phyloP scores from a whole-genome alignment of 371 early-diverging fungal genomes.

The Dichotomocladium elegans region DNA sequence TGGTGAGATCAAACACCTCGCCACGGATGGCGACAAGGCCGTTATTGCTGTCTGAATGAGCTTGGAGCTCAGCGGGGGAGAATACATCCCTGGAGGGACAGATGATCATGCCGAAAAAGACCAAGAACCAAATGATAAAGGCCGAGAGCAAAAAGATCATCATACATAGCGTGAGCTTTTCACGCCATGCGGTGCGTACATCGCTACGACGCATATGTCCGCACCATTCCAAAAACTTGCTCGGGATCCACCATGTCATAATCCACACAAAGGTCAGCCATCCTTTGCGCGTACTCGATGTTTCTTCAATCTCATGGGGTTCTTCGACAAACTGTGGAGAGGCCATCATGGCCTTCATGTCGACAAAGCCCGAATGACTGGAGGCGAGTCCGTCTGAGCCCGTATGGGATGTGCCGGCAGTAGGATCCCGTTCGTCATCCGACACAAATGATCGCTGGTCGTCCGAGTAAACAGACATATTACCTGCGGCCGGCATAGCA shows the following conservation, averaged over 20 bases:
- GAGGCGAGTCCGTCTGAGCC: constrained; percentile 19
- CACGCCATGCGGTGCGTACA: constrained; percentile 91
- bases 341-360: constrained; percentile 13
- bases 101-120: constrained; percentile 75
- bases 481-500: neutral
- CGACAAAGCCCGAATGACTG: constrained; percentile 11
- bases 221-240: constrained; percentile 52
- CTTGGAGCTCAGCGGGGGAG: constrained; percentile 47
- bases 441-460: constrained; percentile 63
- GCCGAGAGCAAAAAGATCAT: constrained; percentile 78
- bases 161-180: constrained; percentile 88
- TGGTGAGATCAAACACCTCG: constrained; percentile 60
- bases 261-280: constrained; percentile 85
- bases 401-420: constrained; percentile 17
- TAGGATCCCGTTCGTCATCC: constrained; percentile 42
- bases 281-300: constrained; percentile 46
- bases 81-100: constrained; percentile 77
- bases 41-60: constrained; percentile 34
- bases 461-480: constrained; percentile 34
- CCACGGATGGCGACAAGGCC: constrained; percentile 61
- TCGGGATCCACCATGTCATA: constrained; percentile 87
- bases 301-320: constrained; percentile 8
- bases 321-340: constrained; percentile 1
- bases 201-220: constrained; percentile 78
- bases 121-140: constrained; percentile 84